Conservation (phyloP, 2,329 filamentous ascomycete species). For the Pestalotiopsis sp. region DNA sequence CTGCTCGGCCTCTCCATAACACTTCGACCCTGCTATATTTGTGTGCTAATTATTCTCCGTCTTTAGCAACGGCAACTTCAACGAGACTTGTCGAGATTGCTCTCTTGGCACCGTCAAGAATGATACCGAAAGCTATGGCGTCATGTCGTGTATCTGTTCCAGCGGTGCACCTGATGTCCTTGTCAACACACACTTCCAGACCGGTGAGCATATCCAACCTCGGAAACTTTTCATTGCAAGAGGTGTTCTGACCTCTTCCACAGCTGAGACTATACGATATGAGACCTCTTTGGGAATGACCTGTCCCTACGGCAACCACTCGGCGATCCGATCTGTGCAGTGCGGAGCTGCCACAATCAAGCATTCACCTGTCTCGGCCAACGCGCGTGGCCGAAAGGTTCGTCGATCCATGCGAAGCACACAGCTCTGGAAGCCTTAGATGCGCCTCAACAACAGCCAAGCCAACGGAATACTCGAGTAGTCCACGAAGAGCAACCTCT, state of each 20-base stretch:
- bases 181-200: conserved; percentile 10
- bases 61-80: conserved; percentile 13
- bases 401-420: conserved; percentile 9
- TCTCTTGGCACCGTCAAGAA: conserved; percentile 11
- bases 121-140: conserved; percentile 12
- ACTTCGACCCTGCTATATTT: background rate
- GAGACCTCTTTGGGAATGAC: conserved; percentile 12
- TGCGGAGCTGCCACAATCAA: conserved; percentile 5
- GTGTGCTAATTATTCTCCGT: background rate
- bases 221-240: background rate
- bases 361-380: background rate
- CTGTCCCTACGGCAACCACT: conserved; percentile 6
- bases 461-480: background rate
- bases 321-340: conserved; percentile 4
- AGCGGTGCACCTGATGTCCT: conserved; percentile 3
- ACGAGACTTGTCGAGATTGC: conserved; percentile 12
- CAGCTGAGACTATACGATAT: conserved; percentile 9
- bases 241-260: background rate
- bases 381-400: conserved; percentile 1
- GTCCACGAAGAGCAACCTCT: background rate
- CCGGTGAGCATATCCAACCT: conserved; percentile 1
- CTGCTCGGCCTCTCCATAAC: too few relatives aligned
- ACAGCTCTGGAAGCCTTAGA: conserved; percentile 7
- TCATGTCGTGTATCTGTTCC: conserved; percentile 10
- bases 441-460: background rate